Base-by-base conservation (phyloP, 2,329 filamentous ascomycete genomes). In the Cercospora nicotianae region DNA sequence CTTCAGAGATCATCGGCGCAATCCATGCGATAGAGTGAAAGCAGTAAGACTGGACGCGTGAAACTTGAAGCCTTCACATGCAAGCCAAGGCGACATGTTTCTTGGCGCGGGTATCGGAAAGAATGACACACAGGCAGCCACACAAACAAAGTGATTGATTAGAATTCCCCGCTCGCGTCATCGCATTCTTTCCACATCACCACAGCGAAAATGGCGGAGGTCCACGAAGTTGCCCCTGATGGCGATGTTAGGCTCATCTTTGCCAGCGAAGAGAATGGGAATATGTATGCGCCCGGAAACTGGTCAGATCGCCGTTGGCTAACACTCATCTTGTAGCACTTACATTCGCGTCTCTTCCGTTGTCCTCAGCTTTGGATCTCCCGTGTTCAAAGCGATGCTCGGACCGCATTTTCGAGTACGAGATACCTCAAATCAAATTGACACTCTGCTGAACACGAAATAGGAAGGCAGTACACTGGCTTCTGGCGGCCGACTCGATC, bases 351-450 rank as follows among this genome's bases (percentile, higher is more conserved):
- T 67, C 31, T 60, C 58, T 20, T 36, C 66, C 13, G 42, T 48
- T 4, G 16, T 65, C 5, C 57, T 68, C 51, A 60, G 51, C 5
- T 26, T 57, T 59, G 36, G 23, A 10, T 70, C 69, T 4, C 26
- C 65, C 1, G 66, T 69, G 12, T 70, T 70, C 53, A 63, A 66
- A 13, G 66, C 63, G 13, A 70, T 70, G 63, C 67, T 70, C 16
- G 31, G 59, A 1, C 66, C 68, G 9, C 57, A 60, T 33, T 70
- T 68, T 18, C 36, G 30, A 26, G 63, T 60, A n/a, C n/a, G n/a
- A n/a, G n/a, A n/a, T n/a, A n/a, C n/a, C n/a, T n/a, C n/a, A n/a
- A n/a, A n/a, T n/a, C n/a, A n/a, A n/a, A n/a, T n/a, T n/a, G n/a
- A n/a, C n/a, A n/a, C n/a, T n/a, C n/a, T n/a, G 45, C 45, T 51